Conservation (phyloP, 805 yeast genomes). For the Candida loeiensis region DNA sequence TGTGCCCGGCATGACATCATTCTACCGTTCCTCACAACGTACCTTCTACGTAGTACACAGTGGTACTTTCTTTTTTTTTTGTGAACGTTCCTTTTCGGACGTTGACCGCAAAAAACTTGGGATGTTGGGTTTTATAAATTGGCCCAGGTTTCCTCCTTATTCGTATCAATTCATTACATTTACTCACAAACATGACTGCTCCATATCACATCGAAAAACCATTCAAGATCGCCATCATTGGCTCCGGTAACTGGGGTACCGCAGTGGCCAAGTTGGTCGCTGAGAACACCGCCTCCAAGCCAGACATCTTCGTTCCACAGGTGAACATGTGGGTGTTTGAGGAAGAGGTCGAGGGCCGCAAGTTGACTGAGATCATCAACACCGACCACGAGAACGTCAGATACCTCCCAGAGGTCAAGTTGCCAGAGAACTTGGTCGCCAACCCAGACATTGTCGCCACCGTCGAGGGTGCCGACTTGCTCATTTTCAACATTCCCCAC, state of each 20-base stretch:
- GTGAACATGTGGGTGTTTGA: slow-evolving; percentile 98
- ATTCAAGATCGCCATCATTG: slow-evolving; percentile 50
- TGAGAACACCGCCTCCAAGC: slow-evolving; percentile 74
- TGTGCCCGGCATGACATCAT: slow-evolving; percentile 5
- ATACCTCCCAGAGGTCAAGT: slow-evolving; percentile 82
- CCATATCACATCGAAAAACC: slow-evolving; percentile 34
- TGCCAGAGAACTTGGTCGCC: slow-evolving; percentile 86
- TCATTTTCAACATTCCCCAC: slow-evolving; percentile 95
- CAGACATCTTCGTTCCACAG: slow-evolving; percentile 62
- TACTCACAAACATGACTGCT: slow-evolving; percentile 17
- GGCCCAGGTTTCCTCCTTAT: slow-evolving; percentile 3
- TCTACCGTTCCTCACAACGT: background rate
- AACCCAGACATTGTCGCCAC: slow-evolving; percentile 78
- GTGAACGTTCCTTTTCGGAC: background rate
- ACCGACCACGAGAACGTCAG: slow-evolving; percentile 88
- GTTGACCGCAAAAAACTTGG: slow-evolving; percentile 5
- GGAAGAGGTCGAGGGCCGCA: slow-evolving; percentile 73
- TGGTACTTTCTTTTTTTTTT: slow-evolving; percentile 2
- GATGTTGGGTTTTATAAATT: slow-evolving; percentile 9
- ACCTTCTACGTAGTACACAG: background rate
- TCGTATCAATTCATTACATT: background rate
- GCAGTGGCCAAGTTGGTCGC: slow-evolving; percentile 95
- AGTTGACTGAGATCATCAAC: slow-evolving; percentile 88
- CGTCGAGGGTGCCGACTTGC: slow-evolving; percentile 75
- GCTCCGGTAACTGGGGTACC: slow-evolving; percentile 98